A percentile compares a stretch with the other conserved stretches of the same genome.
Conservation (phyloP, 1,139 yeast species). For the Yarrowia galli region DNA sequence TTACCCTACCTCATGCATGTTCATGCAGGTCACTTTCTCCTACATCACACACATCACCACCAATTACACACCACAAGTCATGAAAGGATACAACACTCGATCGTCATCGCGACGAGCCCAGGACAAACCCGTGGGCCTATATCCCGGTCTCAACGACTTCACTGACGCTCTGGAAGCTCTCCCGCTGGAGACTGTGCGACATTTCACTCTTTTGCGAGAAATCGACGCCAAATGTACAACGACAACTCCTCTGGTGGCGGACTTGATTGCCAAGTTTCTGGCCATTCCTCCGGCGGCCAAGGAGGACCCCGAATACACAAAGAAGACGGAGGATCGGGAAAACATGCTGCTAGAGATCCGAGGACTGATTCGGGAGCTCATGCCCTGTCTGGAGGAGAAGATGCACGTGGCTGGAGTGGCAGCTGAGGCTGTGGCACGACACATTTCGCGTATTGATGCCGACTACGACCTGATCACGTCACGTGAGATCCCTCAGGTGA, state of each 20-base stretch:
- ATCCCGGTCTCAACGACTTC: slow-evolving; percentile 91
- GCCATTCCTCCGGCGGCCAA: slow-evolving; percentile 42
- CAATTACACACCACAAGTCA: neutral
- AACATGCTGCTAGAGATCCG: slow-evolving; percentile 52
- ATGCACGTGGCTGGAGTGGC: slow-evolving; percentile 97
- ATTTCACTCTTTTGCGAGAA: slow-evolving; percentile 87
- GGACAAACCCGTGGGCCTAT: slow-evolving; percentile 48
- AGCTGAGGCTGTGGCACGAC: slow-evolving; percentile 74
- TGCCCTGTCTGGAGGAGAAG: slow-evolving; percentile 95
- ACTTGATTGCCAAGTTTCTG: slow-evolving; percentile 61
- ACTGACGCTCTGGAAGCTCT: slow-evolving; percentile 91
- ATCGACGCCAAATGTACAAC: slow-evolving; percentile 92
- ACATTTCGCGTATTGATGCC: slow-evolving; percentile 75
- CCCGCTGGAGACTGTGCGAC: slow-evolving; percentile 82
- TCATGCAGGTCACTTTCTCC: slow-evolving; percentile 8
- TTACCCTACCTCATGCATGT: slow-evolving; percentile 27
- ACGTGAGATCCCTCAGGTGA: slow-evolving; percentile 71
- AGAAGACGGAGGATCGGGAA: slow-evolving; percentile 49
- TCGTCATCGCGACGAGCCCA: slow-evolving; percentile 22
- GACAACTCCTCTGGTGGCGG: slow-evolving; percentile 71
- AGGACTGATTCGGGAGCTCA: slow-evolving; percentile 61
- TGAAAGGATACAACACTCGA: slow-evolving; percentile 35
- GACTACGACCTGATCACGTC: slow-evolving; percentile 75
- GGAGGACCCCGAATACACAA: slow-evolving; percentile 31
- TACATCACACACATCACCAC: neutral